Evolutionary conservation across 2,329 filamentous ascomycete genomes (phyloP), one percentile per base, ranked within the genome.

Genomic region (Sporothrix brasiliensis): DNA sequence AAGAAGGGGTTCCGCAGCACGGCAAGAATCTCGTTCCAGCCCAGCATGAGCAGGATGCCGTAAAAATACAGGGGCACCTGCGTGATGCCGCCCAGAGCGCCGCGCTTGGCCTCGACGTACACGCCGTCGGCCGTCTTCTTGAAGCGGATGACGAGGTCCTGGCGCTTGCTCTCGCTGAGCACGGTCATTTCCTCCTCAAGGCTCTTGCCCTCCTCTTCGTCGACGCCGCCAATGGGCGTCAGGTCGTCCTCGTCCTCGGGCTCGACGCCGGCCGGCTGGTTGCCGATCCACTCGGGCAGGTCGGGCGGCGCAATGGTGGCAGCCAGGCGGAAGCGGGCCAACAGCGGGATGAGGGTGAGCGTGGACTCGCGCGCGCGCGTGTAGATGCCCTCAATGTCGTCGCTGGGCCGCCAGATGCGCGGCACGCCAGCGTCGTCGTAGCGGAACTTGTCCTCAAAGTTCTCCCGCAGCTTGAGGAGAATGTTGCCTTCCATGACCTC

Each of bases 391-490:
- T 99, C 95, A 72, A 99, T 99, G 77, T 99, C 95, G 78, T 99
- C 95, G 1, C 91, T 94, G 1, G 95, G 95, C 30, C 94, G 89
- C 95, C 95, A 99, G 80, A 99, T 97, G 72, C 95, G 88, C 5
- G 95, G 95, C 4, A 99, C 95, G 34, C 95, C 95, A 7, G 89
- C 89, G 72, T 97, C 94, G 76, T 99, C 95, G 77, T 99, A 99
- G 74, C 95, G 91, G 87, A 99, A 99, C 81, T 97, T 97, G 83
- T 99, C 95, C 81, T 99, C 95, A 75, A 99, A 99, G 82, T 97
- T 98, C 80, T 99, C 95, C 49, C 95, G 89, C 67, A 99, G 87
- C 83, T 99, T 99, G 75, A 98, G 85, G 47, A 98, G 83, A 69
- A 99, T 89, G 78, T 98, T 99, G 76, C 94, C 94, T 81, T 98